Base-by-base conservation (phyloP, 768 basidiomycete species). In the Lentinula guzmanii region DNA sequence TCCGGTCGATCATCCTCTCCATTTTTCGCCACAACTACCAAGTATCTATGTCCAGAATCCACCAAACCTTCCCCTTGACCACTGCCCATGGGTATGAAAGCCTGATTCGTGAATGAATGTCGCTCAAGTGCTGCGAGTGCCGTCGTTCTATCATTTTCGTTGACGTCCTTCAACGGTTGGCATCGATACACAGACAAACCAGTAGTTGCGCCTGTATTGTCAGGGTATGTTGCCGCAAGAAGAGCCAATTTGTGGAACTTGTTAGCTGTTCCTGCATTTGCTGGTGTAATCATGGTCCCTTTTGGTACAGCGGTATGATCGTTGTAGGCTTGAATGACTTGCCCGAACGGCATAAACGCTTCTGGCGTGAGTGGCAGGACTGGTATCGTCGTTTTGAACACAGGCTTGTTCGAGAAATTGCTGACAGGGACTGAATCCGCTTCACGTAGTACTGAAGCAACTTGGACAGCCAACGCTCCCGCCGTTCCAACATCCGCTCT, bases 181-280 rank as follows among this genome's bases (percentile, higher is more conserved):
- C 92, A 92, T 45, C 93, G 79, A 73, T 93, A 99, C 16, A 98
- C 86, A 0, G 93, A 91, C 43, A 98, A 77, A 5, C 85, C 90
- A 5, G 84, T 70, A 1, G 84, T 84, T 2, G 88, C 93, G 1
- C 76, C 77, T 2, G 75, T 64, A 11, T 72, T 80, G 1, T 72
- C 67, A 0, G 90, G 84, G 72, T 95, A 97, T 5, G 82, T 84
- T 3, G 82, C 81, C 11, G 76, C 74, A 34, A 92, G 75, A n/a
- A 86, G 77, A 3, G 92, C 83, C 39, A 98, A 81, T 70, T 95
- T 91, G 77, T 98, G 94, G 75, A 90, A 98, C 73, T 99, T 99
- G 67, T 74, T 80, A 0, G 97, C 97, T 3, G 93, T 92, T 45
- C 92, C 94, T 64, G 84, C 88, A 72, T 98, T 98, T 33, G 93